A percentile compares a stretch with the other conserved stretches of the same genome.
These are phyloP conservation scores for Rhamnella rubrinervis DNA, from an alignment of 331 rosid genomes.

Conservation along the genomic window DNA sequence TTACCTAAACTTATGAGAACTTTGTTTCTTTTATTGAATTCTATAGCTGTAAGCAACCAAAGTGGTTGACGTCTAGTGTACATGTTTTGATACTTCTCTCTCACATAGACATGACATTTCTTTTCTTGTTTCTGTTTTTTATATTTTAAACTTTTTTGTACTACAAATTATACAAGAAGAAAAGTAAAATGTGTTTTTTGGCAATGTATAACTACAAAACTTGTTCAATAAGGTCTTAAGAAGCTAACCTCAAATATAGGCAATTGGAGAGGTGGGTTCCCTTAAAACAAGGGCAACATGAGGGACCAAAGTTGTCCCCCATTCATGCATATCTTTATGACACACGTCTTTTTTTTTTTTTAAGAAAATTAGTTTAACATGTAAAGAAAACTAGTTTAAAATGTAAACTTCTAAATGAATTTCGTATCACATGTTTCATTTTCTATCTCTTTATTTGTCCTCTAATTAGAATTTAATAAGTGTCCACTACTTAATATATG, in stretches of 20 bases:
- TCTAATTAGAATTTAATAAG: too few relatives aligned
- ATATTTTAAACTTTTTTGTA: neutral
- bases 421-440: too few relatives aligned
- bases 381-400: too few relatives aligned
- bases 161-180: neutral
- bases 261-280: slow-evolving; percentile 22
- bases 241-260: slow-evolving; percentile 11
- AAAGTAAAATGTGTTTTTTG: too few relatives aligned
- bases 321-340: too few relatives aligned
- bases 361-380: too few relatives aligned
- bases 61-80: neutral
- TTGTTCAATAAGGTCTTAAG: neutral
- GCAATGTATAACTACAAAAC: neutral
- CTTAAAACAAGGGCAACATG: slow-evolving; percentile 3
- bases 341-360: too few relatives aligned
- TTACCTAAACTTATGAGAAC: too few relatives aligned
- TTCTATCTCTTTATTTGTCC: too few relatives aligned
- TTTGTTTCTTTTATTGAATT: neutral
- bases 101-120: neutral
- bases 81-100: neutral
- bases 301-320: neutral
- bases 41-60: slow-evolving; percentile 14
- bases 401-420: too few relatives aligned
- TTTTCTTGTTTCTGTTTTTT: neutral
- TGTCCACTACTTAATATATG: too few relatives aligned